Base-by-base conservation (phyloP, 192 early-diverging fungal species). In the Entomortierella parvispora region DNA sequence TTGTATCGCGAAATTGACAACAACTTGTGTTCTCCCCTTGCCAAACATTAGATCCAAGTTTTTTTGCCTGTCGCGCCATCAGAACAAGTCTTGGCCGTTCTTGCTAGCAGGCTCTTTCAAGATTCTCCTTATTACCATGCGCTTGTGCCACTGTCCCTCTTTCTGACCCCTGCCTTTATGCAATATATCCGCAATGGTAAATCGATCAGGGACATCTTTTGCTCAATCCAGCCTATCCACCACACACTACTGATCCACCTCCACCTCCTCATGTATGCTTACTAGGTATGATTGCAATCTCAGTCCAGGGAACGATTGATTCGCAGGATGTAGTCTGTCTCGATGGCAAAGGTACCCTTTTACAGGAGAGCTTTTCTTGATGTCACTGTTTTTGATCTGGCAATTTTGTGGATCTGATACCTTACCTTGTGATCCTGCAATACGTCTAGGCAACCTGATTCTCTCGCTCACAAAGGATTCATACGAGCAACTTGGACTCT, bases 381-480 rank as follows among this genome's bases (percentile, higher is more conserved):
- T 8, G 20, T n/a, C n/a, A n/a, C n/a, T n/a, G n/a, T n/a, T n/a
- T n/a, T 31, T 48, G 44, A 71, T 50, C n/a, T n/a, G n/a, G n/a
- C n/a, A n/a, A n/a, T n/a, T n/a, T n/a, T n/a, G n/a, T n/a, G n/a
- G n/a, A n/a, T n/a, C n/a, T n/a, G n/a, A n/a, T n/a, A n/a, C n/a
- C n/a, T n/a, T n/a, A n/a, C n/a, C n/a, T n/a, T n/a, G n/a, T n/a
- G n/a, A n/a, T n/a, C n/a, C n/a, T n/a, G n/a, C n/a, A n/a, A n/a
- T n/a, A n/a, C n/a, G n/a, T n/a, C 22, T 68, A 84, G 82, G 82
- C 52, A 84, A 65, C 22, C 31, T 84, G 20, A 74, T 80, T 17
- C 48, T 84, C 32, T 74, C 71, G 10, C 52, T 84, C 22, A 81
- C 76, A 5, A 84, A 84, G 47, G 82, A 84, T 55, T 67, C 80